Conservation (phyloP, 2,329 filamentous ascomycete genomes). For the Ophiobolus disseminans region DNA sequence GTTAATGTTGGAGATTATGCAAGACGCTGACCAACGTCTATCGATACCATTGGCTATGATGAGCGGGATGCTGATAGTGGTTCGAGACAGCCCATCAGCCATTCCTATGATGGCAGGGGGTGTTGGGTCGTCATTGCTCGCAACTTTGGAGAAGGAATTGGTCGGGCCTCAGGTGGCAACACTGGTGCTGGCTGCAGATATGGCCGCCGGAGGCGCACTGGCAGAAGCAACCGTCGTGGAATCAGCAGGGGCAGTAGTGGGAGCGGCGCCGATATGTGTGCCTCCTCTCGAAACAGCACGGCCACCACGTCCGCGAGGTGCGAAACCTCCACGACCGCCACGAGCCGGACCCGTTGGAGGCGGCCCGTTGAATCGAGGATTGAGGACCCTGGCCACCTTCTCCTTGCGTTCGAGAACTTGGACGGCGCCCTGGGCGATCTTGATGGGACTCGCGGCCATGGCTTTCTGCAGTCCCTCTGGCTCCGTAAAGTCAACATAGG, state of each 20-base stretch:
- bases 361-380: constrained; percentile 37
- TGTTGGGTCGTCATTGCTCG: too few species aligned
- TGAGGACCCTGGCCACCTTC: constrained; percentile 31
- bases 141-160: too few species aligned
- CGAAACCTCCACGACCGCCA: constrained; percentile 42
- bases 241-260: constrained; percentile 13
- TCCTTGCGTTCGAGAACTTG: constrained; percentile 86
- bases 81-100: too few species aligned
- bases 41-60: too few species aligned
- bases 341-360: constrained; percentile 39
- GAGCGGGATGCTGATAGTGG: too few species aligned
- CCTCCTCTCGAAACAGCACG: constrained; percentile 44
- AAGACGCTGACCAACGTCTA: too few species aligned
- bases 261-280: constrained; percentile 21
- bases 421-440: constrained; percentile 83
- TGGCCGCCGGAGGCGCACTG: constrained; percentile 12
- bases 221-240: constrained; percentile 15
- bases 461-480: constrained; percentile 77
- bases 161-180: constrained; percentile 22
- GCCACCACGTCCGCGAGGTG: constrained; percentile 43
- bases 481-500: constrained; percentile 87
- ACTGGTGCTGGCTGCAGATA: constrained; percentile 15
- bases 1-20: too few species aligned
- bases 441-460: constrained; percentile 79
- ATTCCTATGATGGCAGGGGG: too few species aligned